Evolutionary conservation across 306 rosid species (phyloP), one percentile per base, ranked within the genome.

Genomic region (Inga laurina): DNA sequence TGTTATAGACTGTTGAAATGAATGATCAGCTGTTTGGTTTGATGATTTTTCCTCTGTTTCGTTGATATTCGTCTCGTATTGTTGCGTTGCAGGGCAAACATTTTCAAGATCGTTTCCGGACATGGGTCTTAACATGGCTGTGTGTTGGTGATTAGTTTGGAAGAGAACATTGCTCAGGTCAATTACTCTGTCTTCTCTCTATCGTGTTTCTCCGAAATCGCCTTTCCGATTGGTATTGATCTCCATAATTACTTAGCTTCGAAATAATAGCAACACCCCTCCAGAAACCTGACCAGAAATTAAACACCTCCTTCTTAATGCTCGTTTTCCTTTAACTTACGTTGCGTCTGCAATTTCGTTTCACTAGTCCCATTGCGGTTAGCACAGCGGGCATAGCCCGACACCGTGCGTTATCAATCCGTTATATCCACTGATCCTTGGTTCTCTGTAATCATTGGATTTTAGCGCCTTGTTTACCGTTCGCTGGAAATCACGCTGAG

Each of bases 161-260:
- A 72, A 72, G 32, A 32, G 41, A 72, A 24, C 39, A 45, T 12
- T 27, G 41, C 45, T 43, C 75, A 4, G 51, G 19, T 39, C 8
- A 70, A 70, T 37, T 68, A 68, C 30, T 21, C 56, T 21, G 11
- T 43, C 3, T 44, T 49, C 46, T 57, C 75, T 24, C 10, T 21
- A 74, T 32, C 83, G 45, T 13, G 72, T 56, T 78, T 35, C 76
- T 71, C 21, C 8, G 10, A 65, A 74, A 45, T 61, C 77, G 83
- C 87, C 84, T 79, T 46, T 52, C 16, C 44, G 19, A 22, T 43
- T 72, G 24, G 57, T 41, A 66, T 51, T 74, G 66, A 74, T 52
- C 51, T 41, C 2, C 18, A 69, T n/a, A 19, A 8, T 37, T 68
- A 71, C 35, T 54, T 9, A 54, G 57, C 68, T 35, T 49, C 64